Percentiles rank a stretch among this genome's conserved stretches.
These are phyloP conservation scores for Aspergillus funiculosus DNA, from an alignment of 495 filamentous ascomycete species.

Conservation along the genomic window DNA sequence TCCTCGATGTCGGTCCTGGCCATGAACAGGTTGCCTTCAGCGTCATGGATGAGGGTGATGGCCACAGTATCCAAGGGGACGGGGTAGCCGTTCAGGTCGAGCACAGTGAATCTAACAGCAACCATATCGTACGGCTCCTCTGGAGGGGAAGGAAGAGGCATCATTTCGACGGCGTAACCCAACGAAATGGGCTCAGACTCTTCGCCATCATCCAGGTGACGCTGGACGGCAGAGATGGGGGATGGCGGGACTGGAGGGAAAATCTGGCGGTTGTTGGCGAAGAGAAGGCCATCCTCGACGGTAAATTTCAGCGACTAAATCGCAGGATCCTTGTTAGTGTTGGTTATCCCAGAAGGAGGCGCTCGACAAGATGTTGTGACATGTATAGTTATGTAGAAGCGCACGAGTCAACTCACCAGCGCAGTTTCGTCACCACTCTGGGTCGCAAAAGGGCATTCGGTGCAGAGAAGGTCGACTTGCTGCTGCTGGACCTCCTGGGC, in stretches of 20 bases:
- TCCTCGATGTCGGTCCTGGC: slow-evolving; percentile 35
- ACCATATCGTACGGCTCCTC: slow-evolving; percentile 32
- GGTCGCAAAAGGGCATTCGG: slow-evolving; percentile 44
- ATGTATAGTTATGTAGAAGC: neutral
- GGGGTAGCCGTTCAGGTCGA: slow-evolving; percentile 46
- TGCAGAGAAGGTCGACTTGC: slow-evolving; percentile 38
- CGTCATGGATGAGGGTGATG: slow-evolving; percentile 37
- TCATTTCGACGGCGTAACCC: slow-evolving; percentile 42
- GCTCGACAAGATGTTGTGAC: neutral
- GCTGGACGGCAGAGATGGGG: slow-evolving; percentile 34
- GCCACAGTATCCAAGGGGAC: slow-evolving; percentile 45
- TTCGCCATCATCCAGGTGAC: slow-evolving; percentile 30
- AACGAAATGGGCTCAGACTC: slow-evolving; percentile 32
- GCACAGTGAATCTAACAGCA: slow-evolving; percentile 41
- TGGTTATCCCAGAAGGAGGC: neutral
- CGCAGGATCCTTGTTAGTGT: slow-evolving; percentile 15
- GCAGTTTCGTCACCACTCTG: slow-evolving; percentile 33
- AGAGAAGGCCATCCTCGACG: slow-evolving; percentile 37
- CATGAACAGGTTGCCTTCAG: slow-evolving; percentile 34
- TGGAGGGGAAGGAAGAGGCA: slow-evolving; percentile 27
- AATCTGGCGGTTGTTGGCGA: slow-evolving; percentile 45
- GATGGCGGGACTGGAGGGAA: slow-evolving; percentile 40
- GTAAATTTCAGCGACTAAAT: slow-evolving; percentile 38
- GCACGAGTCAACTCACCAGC: slow-evolving; percentile 27
- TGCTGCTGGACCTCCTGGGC: slow-evolving; percentile 28